These are phyloP conservation scores for Microthlaspi erraticum DNA, from an alignment of 345 rosid species.

Conservation along the genomic window DNA sequence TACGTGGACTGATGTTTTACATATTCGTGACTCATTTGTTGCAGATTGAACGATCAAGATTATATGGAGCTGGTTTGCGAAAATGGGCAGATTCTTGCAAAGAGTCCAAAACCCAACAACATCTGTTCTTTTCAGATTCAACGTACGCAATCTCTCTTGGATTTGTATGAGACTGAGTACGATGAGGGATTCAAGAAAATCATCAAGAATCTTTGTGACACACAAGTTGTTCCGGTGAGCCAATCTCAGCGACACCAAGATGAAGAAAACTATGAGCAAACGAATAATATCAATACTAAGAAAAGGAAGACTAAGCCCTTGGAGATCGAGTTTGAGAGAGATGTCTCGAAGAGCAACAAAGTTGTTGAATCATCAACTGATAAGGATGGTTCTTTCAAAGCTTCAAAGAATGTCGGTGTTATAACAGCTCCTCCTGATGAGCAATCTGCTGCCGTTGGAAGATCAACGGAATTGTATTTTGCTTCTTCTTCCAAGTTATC, in stretches of 20 bases:
- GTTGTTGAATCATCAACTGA: conserved; percentile 18
- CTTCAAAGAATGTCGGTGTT: conserved; percentile 14
- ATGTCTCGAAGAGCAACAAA: conserved; percentile 3
- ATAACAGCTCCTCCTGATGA: conserved; percentile 53
- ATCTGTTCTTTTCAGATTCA: conserved; percentile 12
- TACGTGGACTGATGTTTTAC: conserved; percentile 1
- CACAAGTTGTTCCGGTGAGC: conserved; percentile 44
- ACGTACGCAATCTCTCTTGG: conserved; percentile 38
- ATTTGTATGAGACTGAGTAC: conserved; percentile 39
- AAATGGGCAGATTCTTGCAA: conserved; percentile 44
- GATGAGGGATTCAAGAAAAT: conserved; percentile 33
- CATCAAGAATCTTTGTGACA: conserved; percentile 31
- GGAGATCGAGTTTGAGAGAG: not conserved
- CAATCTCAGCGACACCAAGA: conserved; percentile 26
- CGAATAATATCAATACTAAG: not conserved
- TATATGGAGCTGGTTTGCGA: conserved; percentile 53
- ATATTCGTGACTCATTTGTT: not conserved
- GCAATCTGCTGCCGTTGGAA: conserved; percentile 57
- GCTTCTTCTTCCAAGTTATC: conserved; percentile 36
- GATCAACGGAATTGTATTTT: conserved; percentile 35
- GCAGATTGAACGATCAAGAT: conserved; percentile 56
- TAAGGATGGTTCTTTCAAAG: conserved; percentile 15
- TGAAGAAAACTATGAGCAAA: not conserved
- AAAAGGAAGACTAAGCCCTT: conserved; percentile 17
- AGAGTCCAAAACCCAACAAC: conserved; percentile 25